phyloP scores from a whole-genome alignment of 352 stramenopile genomes.

The Phytophthora cactorum region DNA sequence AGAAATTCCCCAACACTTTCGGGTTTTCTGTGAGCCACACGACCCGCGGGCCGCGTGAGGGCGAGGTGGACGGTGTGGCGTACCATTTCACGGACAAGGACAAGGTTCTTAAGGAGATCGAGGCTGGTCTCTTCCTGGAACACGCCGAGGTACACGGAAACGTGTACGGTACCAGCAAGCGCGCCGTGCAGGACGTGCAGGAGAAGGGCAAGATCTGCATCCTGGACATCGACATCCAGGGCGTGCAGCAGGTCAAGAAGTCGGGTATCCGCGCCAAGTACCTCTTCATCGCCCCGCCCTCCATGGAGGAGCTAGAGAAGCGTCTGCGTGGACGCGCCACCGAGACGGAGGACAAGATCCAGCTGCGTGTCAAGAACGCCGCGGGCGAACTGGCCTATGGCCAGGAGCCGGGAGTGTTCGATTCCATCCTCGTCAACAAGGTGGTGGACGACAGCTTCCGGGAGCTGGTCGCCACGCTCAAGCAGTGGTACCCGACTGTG shows the following conservation, averaged over 20 bases:
- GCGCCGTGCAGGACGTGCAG: slow-evolving; percentile 92
- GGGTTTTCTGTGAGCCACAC: slow-evolving; percentile 98
- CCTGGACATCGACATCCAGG: slow-evolving; percentile 99
- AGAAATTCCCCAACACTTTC: slow-evolving; percentile 87
- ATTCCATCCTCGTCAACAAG: slow-evolving; percentile 91
- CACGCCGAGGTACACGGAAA: slow-evolving; percentile 98
- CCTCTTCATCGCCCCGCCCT: slow-evolving; percentile 97
- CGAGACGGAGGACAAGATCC: slow-evolving; percentile 97
- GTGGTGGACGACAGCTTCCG: slow-evolving; percentile 86
- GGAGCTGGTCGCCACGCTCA: slow-evolving; percentile 70
- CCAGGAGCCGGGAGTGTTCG: slow-evolving; percentile 83
- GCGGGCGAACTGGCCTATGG: slow-evolving; percentile 93
- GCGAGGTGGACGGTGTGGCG: slow-evolving; percentile 96
- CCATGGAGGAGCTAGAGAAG: slow-evolving; percentile 94
- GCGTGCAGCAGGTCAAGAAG: slow-evolving; percentile 94
- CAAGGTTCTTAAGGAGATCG: slow-evolving; percentile 94
- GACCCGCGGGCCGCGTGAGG: slow-evolving; percentile 92
- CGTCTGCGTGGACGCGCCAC: slow-evolving; percentile 94
- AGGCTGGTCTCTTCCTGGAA: slow-evolving; percentile 96
- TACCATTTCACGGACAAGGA: slow-evolving; percentile 98
- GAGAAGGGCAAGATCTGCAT: slow-evolving; percentile 97
- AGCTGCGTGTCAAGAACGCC: slow-evolving; percentile 93
- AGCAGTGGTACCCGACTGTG: slow-evolving; percentile 77
- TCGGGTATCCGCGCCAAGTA: slow-evolving; percentile 92
- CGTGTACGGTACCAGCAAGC: slow-evolving; percentile 97